Percentiles rank a stretch among this genome's conserved stretches.
Evolutionary conservation across 345 rosid species (phyloP).

Genomic region (Gossypium herbaceum): DNA sequence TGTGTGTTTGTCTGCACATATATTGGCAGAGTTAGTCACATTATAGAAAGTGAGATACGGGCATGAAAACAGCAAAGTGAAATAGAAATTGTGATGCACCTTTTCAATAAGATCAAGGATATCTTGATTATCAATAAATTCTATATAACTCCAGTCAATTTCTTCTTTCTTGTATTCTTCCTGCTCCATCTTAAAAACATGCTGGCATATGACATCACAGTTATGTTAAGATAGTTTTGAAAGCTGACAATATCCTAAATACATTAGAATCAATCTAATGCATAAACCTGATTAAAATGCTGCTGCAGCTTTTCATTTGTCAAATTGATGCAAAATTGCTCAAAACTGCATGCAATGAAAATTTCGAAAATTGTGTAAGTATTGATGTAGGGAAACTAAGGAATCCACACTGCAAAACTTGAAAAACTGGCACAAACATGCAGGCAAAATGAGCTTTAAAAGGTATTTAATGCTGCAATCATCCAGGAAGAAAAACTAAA

Average conservation of each 20-base stretch:
- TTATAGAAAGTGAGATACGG: background rate
- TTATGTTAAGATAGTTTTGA: slow-evolving; percentile 12
- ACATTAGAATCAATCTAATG: slow-evolving; percentile 17
- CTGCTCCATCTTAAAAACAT: slow-evolving; percentile 99
- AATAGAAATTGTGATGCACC: slow-evolving; percentile 33
- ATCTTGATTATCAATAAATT: slow-evolving; percentile 92
- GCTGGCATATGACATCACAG: slow-evolving; percentile 45
- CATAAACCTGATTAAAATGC: slow-evolving; percentile 91
- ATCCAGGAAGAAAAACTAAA: slow-evolving; percentile 5
- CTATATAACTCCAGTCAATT: slow-evolving; percentile 98
- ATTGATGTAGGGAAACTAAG: slow-evolving; percentile 2
- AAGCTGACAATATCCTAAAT: slow-evolving; percentile 3
- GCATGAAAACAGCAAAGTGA: background rate
- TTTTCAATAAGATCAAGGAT: slow-evolving; percentile 94
- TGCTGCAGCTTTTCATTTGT: slow-evolving; percentile 99
- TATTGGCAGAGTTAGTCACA: background rate
- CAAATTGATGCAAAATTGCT: slow-evolving; percentile 97
- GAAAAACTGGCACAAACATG: slow-evolving; percentile 3
- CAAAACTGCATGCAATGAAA: slow-evolving; percentile 59
- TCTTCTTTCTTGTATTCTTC: slow-evolving; percentile 95
- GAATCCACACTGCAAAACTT: background rate
- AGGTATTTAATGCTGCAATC: background rate
- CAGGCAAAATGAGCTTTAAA: slow-evolving; percentile 1
- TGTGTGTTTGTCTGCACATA: background rate
- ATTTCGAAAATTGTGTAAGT: slow-evolving; percentile 17